phyloP scores from a whole-genome alignment of 176 grass and related monocot species.

The Aegilops bicornis region DNA sequence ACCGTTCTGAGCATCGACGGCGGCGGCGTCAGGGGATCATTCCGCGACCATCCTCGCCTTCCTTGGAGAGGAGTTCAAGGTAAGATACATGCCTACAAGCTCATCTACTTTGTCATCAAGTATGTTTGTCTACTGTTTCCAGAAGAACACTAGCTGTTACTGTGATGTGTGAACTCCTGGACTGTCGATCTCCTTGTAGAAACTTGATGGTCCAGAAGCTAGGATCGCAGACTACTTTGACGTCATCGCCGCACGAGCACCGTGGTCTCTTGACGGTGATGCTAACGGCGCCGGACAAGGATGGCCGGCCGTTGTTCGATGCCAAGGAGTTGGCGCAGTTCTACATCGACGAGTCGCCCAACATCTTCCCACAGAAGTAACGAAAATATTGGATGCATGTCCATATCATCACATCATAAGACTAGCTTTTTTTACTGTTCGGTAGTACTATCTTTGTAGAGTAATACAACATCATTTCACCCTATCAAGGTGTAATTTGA shows the following conservation, averaged over 20 bases:
- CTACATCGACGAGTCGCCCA: constrained; percentile 55
- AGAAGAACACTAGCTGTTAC: too few relatives aligned
- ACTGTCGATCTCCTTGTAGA: constrained; percentile 20
- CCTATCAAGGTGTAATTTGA: background rate
- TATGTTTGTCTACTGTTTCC: background rate
- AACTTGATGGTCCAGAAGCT: constrained; percentile 52
- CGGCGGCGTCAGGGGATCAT: constrained; percentile 69
- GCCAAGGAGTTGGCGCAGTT: constrained; percentile 56
- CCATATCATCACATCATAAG: background rate
- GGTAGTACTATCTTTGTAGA: background rate
- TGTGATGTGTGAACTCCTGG: background rate
- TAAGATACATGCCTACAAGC: constrained; percentile 23
- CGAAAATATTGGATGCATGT: background rate
- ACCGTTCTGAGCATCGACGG: constrained; percentile 81
- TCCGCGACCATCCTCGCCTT: constrained; percentile 56
- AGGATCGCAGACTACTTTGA: constrained; percentile 76
- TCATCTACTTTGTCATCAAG: background rate
- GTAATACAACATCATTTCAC: background rate
- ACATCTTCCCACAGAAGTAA: constrained; percentile 72
- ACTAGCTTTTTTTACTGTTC: background rate
- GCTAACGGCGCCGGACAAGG: constrained; percentile 52
- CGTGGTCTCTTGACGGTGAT: constrained; percentile 57
- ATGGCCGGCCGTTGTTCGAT: constrained; percentile 43
- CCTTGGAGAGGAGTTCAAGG: constrained; percentile 67
- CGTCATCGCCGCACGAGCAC: constrained; percentile 69